phyloP scores from a whole-genome alignment of 441 rosid species.

The Corymbia calophylla region DNA sequence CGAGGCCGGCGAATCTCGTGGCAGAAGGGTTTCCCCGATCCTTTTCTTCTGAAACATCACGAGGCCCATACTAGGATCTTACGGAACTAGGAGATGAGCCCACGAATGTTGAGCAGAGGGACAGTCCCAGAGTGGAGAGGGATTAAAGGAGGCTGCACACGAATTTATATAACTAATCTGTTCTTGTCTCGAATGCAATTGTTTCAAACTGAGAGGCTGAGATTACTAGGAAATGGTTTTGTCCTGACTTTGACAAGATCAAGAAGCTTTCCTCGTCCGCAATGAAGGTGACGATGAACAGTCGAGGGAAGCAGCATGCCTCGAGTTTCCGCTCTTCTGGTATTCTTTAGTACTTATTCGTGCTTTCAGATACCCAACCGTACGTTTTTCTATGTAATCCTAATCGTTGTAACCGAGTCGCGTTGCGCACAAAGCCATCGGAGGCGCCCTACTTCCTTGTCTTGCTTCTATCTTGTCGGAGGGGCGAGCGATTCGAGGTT shows the following conservation, averaged over 20 bases:
- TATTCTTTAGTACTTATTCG: neutral
- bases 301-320: neutral
- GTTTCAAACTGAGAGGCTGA: neutral
- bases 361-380: neutral
- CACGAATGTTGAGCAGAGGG: neutral
- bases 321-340: neutral
- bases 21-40: slow-evolving; percentile 1
- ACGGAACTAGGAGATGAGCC: neutral
- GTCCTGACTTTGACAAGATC: neutral
- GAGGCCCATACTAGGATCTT: neutral
- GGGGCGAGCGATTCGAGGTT: neutral
- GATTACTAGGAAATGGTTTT: neutral
- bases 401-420: neutral
- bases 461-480: neutral
- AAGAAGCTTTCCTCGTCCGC: neutral
- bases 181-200: neutral
- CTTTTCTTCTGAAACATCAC: neutral
- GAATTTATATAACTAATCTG: neutral
- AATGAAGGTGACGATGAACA: neutral
- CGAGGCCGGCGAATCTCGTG: slow-evolving; percentile 7
- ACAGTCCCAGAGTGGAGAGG: neutral
- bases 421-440: neutral
- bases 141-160: neutral
- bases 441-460: neutral
- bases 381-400: neutral